Percentiles rank a stretch among this genome's conserved stretches.
These are phyloP conservation scores for Auriscalpium microsporum DNA, from an alignment of 768 basidiomycete genomes.

Conservation along the genomic window DNA sequence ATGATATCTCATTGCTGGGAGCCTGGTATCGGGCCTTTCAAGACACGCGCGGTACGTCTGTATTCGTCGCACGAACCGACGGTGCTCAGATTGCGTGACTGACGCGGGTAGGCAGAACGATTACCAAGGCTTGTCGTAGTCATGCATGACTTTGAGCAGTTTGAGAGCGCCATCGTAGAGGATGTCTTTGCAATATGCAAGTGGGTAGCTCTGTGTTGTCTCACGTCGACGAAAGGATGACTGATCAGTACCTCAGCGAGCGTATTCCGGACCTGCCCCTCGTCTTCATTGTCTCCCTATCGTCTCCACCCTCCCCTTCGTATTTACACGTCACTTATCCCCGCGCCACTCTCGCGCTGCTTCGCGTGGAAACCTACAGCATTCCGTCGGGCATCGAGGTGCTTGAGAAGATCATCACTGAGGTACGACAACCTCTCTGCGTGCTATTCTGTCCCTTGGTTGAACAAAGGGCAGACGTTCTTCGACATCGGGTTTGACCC, in stretches of 20 bases:
- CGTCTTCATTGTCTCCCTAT: slow-evolving; percentile 54
- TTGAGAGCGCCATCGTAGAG: slow-evolving; percentile 52
- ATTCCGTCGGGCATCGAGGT: slow-evolving; percentile 41
- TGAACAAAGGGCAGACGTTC: slow-evolving; percentile 37
- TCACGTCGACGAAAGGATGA: not conserved
- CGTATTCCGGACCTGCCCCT: slow-evolving; percentile 48
- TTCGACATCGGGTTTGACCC: slow-evolving; percentile 57
- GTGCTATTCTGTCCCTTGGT: not conserved
- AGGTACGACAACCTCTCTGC: slow-evolving; percentile 30
- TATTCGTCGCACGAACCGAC: too few species aligned
- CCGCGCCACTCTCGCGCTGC: slow-evolving; percentile 46
- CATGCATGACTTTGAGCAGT: slow-evolving; percentile 69
- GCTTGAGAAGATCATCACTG: slow-evolving; percentile 45
- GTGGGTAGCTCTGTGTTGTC: slow-evolving; percentile 24
- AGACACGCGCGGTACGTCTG: slow-evolving; percentile 12
- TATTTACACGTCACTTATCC: slow-evolving; percentile 56
- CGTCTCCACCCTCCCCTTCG: slow-evolving; percentile 39
- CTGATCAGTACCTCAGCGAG: slow-evolving; percentile 30
- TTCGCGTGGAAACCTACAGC: slow-evolving; percentile 44
- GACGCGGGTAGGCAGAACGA: slow-evolving; percentile 5
- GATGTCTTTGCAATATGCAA: slow-evolving; percentile 69
- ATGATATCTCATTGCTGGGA: slow-evolving; percentile 52
- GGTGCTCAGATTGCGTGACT: too few species aligned
- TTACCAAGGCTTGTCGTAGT: slow-evolving; percentile 44
- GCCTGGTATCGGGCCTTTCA: slow-evolving; percentile 48